Percentiles rank a stretch among this genome's conserved stretches.
Conservation (phyloP, 768 basidiomycete genomes). For the Astraeus odoratus region DNA sequence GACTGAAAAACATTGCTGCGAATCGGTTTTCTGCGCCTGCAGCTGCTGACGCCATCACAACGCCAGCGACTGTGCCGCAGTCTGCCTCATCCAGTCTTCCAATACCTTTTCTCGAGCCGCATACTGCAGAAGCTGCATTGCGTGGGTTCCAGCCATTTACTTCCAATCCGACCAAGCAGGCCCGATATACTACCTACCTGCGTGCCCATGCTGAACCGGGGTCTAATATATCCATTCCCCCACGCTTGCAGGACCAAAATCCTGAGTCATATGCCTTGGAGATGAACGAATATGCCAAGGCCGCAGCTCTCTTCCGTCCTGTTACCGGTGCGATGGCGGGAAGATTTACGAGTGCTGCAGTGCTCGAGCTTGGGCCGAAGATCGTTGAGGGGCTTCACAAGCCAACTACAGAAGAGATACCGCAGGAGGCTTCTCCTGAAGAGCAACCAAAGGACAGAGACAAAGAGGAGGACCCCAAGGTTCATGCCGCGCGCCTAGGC, state of each 20-base stretch:
- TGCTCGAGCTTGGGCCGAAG: slow-evolving; percentile 60
- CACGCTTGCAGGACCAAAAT: slow-evolving; percentile 49
- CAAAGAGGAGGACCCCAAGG: slow-evolving; percentile 68
- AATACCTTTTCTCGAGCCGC: slow-evolving; percentile 62
- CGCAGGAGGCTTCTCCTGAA: slow-evolving; percentile 37
- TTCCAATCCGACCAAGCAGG: slow-evolving; percentile 69
- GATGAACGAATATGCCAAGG: slow-evolving; percentile 77
- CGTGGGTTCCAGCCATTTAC: slow-evolving; percentile 88
- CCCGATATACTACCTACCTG: slow-evolving; percentile 80
- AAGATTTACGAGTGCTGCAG: slow-evolving; percentile 80
- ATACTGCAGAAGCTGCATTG: slow-evolving; percentile 80
- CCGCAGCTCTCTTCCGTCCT: slow-evolving; percentile 87
- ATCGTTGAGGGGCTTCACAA: slow-evolving; percentile 63
- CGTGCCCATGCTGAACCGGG: slow-evolving; percentile 55
- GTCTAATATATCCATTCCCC: slow-evolving; percentile 39
- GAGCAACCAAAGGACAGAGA: slow-evolving; percentile 32
- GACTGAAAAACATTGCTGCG: slow-evolving; percentile 57
- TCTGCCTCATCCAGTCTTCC: slow-evolving; percentile 29
- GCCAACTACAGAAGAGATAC: slow-evolving; percentile 34
- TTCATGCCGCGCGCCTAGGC: slow-evolving; percentile 74
- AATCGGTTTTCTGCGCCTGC: slow-evolving; percentile 19
- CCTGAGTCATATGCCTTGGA: slow-evolving; percentile 75
- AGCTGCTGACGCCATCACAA: slow-evolving; percentile 17
- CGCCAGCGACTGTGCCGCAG: slow-evolving; percentile 15
- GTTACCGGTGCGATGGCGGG: slow-evolving; percentile 89